These are phyloP conservation scores for Trichoderma gracile DNA, from an alignment of 2,329 filamentous ascomycete genomes.

Conservation along the genomic window DNA sequence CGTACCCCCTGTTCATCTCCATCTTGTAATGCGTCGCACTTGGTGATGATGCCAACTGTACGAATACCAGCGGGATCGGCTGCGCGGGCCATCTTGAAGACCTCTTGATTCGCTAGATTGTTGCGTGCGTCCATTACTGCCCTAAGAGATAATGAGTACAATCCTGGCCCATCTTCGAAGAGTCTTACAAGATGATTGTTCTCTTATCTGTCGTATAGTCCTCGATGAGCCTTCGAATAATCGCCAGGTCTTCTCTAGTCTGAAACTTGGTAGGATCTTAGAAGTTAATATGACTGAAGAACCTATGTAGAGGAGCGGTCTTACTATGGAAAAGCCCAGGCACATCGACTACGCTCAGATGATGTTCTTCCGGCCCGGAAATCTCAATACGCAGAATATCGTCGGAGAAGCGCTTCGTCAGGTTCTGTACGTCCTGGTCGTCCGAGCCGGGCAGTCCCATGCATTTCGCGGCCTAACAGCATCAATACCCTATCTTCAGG, in stretches of 20 bases:
- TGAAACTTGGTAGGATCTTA: neutral
- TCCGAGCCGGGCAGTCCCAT: too few relatives aligned
- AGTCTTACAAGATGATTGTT: neutral
- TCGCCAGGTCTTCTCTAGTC: neutral
- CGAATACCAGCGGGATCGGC: neutral
- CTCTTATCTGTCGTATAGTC: neutral
- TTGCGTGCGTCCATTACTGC: constrained; percentile 1
- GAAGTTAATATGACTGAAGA: neutral
- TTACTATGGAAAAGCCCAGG: too few relatives aligned
- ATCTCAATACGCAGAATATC: too few relatives aligned
- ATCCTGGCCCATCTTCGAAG: neutral
- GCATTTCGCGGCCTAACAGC: too few relatives aligned
- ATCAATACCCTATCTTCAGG: too few relatives aligned
- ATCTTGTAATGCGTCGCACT: neutral
- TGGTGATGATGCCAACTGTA: neutral
- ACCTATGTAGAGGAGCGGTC: too few relatives aligned
- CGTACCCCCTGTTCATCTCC: neutral
- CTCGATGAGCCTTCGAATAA: neutral
- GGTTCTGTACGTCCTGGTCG: too few relatives aligned
- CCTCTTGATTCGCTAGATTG: neutral
- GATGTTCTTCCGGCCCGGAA: too few relatives aligned
- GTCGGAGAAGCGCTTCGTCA: too few relatives aligned
- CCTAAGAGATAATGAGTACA: neutral
- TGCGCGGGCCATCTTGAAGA: neutral
- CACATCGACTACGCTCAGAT: too few relatives aligned